Percentiles rank a stretch among this genome's conserved stretches.
phyloP scores from a whole-genome alignment of 768 basidiomycete genomes.

The Leccinum ochraceum region DNA sequence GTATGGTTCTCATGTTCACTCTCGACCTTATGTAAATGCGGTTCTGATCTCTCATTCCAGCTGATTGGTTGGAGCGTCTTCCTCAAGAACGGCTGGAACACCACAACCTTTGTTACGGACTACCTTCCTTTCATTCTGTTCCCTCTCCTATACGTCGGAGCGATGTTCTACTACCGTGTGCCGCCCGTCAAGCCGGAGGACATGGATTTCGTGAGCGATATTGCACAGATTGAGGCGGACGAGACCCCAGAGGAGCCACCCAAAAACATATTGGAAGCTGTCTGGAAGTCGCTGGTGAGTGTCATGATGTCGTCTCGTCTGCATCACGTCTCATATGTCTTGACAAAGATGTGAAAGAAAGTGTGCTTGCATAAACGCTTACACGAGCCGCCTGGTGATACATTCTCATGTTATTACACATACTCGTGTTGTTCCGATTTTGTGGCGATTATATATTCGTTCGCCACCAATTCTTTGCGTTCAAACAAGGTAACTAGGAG shows the following conservation, averaged over 20 bases:
- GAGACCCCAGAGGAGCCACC: constrained; percentile 73
- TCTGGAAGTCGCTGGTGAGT: constrained; percentile 83
- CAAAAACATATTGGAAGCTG: constrained; percentile 60
- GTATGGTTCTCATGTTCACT: constrained; percentile 42
- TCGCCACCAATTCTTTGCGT: no score
- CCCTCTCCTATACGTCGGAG: constrained; percentile 71
- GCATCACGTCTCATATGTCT: constrained; percentile 1
- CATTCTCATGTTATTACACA: not conserved
- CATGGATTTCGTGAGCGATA: constrained; percentile 82
- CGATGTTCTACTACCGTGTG: constrained; percentile 45
- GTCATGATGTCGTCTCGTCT: not conserved
- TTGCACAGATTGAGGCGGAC: constrained; percentile 70
- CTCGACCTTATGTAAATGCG: not conserved
- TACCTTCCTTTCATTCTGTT: constrained; percentile 74
- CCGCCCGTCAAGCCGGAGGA: constrained; percentile 45
- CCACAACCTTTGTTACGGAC: constrained; percentile 74
- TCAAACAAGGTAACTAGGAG: no score
- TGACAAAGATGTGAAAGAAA: constrained; percentile 23
- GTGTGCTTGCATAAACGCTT: not conserved
- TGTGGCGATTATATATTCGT: no score
- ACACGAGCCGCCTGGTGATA: not conserved
- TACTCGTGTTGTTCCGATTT: not conserved
- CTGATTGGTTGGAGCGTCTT: constrained; percentile 55
- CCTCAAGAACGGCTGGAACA: constrained; percentile 52
- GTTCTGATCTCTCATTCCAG: constrained; percentile 40